These are phyloP conservation scores for Schizochytrium sp. DNA, from an alignment of 108 stramenopile genomes.

Conservation along the genomic window DNA sequence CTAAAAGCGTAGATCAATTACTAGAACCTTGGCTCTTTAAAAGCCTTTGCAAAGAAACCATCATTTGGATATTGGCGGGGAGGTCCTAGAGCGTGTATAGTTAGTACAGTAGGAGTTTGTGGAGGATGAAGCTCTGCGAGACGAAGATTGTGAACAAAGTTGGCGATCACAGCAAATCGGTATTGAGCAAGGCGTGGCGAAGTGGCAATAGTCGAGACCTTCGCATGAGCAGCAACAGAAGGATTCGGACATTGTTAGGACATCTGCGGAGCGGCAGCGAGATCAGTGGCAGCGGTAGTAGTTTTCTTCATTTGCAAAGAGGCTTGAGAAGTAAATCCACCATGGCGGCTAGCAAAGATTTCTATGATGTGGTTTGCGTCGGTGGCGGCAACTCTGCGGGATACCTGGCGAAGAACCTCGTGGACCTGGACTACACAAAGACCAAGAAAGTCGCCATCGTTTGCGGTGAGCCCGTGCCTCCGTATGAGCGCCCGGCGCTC, in stretches of 20 bases:
- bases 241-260: not conserved
- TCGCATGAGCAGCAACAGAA: not conserved
- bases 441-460: slow-evolving; percentile 14
- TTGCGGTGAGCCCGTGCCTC: not conserved
- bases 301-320: not conserved
- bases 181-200: too few species aligned
- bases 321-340: not conserved
- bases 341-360: not conserved
- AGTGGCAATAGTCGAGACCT: not conserved
- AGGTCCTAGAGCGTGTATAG: too few species aligned
- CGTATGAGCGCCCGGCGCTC: slow-evolving; percentile 49
- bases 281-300: not conserved
- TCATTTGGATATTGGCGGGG: too few species aligned
- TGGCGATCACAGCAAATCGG: too few species aligned
- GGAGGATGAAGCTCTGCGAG: too few species aligned
- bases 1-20: too few species aligned
- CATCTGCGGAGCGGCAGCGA: slow-evolving; percentile 3
- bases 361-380: slow-evolving; percentile 42
- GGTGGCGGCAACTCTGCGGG: slow-evolving; percentile 49
- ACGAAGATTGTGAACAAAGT: too few species aligned
- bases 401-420: slow-evolving; percentile 37
- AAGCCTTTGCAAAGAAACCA: too few species aligned
- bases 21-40: too few species aligned
- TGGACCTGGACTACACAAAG: not conserved
- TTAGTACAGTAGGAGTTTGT: too few species aligned